phyloP scores from a whole-genome alignment of 305 asterid genomes.

The Coffea humblotiana region DNA sequence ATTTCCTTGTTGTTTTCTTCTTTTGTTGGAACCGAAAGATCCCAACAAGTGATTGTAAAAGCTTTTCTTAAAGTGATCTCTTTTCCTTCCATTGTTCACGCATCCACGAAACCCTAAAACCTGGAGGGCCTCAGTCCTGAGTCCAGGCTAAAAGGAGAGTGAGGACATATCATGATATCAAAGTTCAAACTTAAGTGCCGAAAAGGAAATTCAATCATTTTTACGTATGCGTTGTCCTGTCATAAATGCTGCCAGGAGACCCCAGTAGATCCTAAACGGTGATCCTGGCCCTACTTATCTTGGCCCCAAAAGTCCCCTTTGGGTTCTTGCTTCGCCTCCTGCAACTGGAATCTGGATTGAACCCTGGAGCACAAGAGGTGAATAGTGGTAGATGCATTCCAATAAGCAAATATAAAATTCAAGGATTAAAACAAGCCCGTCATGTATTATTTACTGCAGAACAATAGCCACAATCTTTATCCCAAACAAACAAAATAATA shows the following conservation, averaged over 20 bases:
- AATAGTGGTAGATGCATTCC: neutral
- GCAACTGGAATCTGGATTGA: neutral
- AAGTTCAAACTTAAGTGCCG: neutral
- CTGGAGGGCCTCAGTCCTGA: neutral
- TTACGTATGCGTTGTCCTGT: constrained; percentile 21
- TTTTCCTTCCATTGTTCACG: neutral
- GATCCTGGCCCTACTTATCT: constrained; percentile 2
- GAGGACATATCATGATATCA: neutral
- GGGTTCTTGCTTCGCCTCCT: neutral
- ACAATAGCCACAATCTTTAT: too few species aligned
- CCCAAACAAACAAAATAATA: too few species aligned
- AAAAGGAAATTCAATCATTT: neutral
- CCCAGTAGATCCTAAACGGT: neutral
- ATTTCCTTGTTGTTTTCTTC: too few species aligned
- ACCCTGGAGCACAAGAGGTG: neutral
- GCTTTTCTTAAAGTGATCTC: neutral
- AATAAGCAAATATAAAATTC: neutral
- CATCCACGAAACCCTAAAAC: neutral
- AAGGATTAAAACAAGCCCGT: neutral
- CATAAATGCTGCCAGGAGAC: constrained; percentile 24
- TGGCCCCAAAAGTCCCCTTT: neutral
- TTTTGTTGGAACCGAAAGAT: too few species aligned
- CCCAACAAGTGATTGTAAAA: too few species aligned
- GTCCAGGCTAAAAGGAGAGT: neutral
- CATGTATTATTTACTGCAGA: too few species aligned